Percentiles rank a stretch among this genome's conserved stretches.
Evolutionary conservation across 306 rosid species (phyloP).

Genomic region (Vigna trinervia): DNA sequence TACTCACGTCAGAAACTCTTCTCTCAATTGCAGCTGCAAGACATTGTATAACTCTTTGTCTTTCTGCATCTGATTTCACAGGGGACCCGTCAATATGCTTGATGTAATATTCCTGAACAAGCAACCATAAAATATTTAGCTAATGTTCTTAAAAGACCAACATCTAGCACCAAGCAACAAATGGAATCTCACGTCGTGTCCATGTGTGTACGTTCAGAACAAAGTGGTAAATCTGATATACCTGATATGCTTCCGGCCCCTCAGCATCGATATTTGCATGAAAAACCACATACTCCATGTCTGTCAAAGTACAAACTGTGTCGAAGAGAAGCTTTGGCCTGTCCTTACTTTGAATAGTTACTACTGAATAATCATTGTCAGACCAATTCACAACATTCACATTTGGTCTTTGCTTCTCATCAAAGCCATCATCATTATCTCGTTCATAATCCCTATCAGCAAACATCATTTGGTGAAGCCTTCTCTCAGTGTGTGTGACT

Average conservation of each 20-base stretch:
- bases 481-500: slow-evolving; percentile 77
- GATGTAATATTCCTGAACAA: slow-evolving; percentile 82
- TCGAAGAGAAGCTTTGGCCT: slow-evolving; percentile 96
- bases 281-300: slow-evolving; percentile 93
- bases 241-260: slow-evolving; percentile 95
- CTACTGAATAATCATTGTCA: slow-evolving; percentile 87
- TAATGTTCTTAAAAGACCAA: slow-evolving; percentile 22
- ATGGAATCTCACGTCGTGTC: slow-evolving; percentile 5
- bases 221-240: slow-evolving; percentile 38
- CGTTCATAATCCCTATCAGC: slow-evolving; percentile 90
- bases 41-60: slow-evolving; percentile 90
- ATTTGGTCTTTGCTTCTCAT: slow-evolving; percentile 76
- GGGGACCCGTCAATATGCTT: slow-evolving; percentile 96
- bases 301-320: slow-evolving; percentile 94
- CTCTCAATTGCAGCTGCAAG: slow-evolving; percentile 97
- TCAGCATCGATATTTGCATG: slow-evolving; percentile 88
- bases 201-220: slow-evolving; percentile 14
- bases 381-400: slow-evolving; percentile 83
- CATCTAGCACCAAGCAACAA: slow-evolving; percentile 31
- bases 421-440: slow-evolving; percentile 52
- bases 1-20: slow-evolving; percentile 86
- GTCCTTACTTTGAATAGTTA: slow-evolving; percentile 79
- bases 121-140: slow-evolving; percentile 43
- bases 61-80: slow-evolving; percentile 96
- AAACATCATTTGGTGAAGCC: slow-evolving; percentile 99